Conservation (phyloP, 2,329 filamentous ascomycete genomes). For the Aureobasidium sp. region DNA sequence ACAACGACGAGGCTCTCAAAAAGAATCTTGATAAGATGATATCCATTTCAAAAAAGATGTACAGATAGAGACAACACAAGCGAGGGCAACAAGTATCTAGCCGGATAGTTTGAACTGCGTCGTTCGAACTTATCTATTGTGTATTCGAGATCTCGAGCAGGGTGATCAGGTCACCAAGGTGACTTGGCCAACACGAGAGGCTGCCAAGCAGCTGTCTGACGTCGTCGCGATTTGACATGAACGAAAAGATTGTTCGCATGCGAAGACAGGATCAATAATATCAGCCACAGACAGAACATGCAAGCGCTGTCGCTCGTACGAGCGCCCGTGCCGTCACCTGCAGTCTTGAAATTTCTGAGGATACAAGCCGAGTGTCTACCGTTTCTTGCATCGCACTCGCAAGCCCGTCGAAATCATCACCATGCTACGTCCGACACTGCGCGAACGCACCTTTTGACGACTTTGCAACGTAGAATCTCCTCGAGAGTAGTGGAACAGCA, state of each 20-base stretch:
- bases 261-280: neutral
- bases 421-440: neutral
- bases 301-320: slow-evolving; percentile 2
- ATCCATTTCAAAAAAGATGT: neutral
- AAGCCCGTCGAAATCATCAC: slow-evolving; percentile 2
- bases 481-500: neutral
- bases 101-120: neutral
- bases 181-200: neutral
- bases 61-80: neutral
- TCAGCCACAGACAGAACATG: neutral
- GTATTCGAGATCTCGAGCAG: neutral
- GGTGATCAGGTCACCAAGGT: neutral
- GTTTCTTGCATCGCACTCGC: slow-evolving; percentile 7
- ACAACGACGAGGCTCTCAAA: neutral
- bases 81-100: neutral
- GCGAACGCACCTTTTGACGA: neutral
- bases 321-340: slow-evolving; percentile 12
- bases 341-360: slow-evolving; percentile 14
- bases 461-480: neutral
- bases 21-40: neutral
- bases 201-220: neutral
- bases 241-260: neutral
- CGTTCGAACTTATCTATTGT: neutral
- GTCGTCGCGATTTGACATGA: neutral
- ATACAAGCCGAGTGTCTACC: slow-evolving; percentile 13